Evolutionary conservation across 2,329 filamentous ascomycete species (phyloP), one percentile per base, ranked within the genome.

Genomic region (Aschersonia sp.): DNA sequence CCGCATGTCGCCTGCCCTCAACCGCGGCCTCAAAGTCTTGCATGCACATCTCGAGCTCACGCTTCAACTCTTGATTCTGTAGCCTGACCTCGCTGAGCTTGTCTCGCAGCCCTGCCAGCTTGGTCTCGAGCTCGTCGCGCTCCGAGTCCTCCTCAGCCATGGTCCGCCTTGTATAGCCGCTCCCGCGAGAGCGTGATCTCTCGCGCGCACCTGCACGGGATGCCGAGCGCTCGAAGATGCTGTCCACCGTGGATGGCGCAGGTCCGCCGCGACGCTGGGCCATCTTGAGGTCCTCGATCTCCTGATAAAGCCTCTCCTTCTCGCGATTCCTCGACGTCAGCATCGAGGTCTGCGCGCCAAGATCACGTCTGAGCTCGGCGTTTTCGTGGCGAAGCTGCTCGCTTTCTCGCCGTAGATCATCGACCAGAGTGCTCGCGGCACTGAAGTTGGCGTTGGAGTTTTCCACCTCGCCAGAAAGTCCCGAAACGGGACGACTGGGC

Each of bases 291-390:
- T 96, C 89, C 65, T 98, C 92, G 52, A 97, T 97, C 62, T 98
- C 91, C 60, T 95, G 88, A 63, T 97, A 94, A 6, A 98, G 73
- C 4, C 89, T 80, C 61, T 97, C 89, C 60, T 95, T 94, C 61
- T 98, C 92, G 30, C 89, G 84, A 59, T 96, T 96, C 30, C 92
- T 78, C 38, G 92, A 97, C 1, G 91, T 96, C 35, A 98, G 75
- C 88, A 98, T 97, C 0, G 89, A 96, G 1, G 89, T 94, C 62
- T 98, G 92, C 3, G 92, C 92, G 51, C 89, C 88, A 31, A 97
- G 85, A 63, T 97, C 89, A 47, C 89, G 84, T 47, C 91, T 80
- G 32, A 98, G 67, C 61, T 96, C 91, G 3, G 88, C 87, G 58
- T 96, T 97, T 59, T 97, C 91, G 59, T 91, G 88, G 46, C 86